Base-by-base conservation (phyloP, 2,329 filamentous ascomycete species). In the Nothophaeocryptopus gaeumannii region DNA sequence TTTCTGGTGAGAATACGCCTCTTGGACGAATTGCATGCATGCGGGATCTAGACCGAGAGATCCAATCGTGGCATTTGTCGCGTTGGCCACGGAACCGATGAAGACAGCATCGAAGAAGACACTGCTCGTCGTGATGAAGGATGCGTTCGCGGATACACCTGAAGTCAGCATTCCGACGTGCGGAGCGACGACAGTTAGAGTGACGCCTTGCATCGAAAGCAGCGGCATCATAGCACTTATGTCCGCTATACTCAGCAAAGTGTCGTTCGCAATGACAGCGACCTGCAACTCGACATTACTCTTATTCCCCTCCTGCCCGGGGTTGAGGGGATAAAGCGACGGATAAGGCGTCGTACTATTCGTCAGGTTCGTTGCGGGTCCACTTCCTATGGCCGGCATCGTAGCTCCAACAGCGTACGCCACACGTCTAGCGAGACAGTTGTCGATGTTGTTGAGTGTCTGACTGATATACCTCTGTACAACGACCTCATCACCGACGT, bases 31-130 rank as follows among this genome's bases (percentile, higher is more conserved):
- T 10, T 20, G 14, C 20, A 26, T 26, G 7, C 20, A 26, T 32
- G 26, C 41, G n/a, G 41, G 42, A 14, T 40, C 30, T 38, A 12
- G 20, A 12, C 13, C 37, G 8, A 39, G n/a, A 8, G 30, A n/a
- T 5, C 33, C 32, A 16, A 38, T 14, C 34, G 11, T 36, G 8
- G 29, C 45, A n/a, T 44, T 29, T 5, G 38, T 20, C 8, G 13
- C 8, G 15, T 39, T 39, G 3, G 10, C 15, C 11, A 16, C n/a
- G 1, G 34, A 43, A 16, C 55, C 56, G 41, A 58, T 41, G 48
- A 60, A 53, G 15, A 60, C 42, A n/a, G 56, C 58, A 41, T 60
- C 58, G 42, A 47, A 60, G 51, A 60, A 59, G 44, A 60, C 44
- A 26, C 45, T 53, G 44, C 45, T 51, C 5, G 54, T 42, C 38